Conservation (phyloP, 192 early-diverging fungal species). For the Backusella mclennaniae region DNA sequence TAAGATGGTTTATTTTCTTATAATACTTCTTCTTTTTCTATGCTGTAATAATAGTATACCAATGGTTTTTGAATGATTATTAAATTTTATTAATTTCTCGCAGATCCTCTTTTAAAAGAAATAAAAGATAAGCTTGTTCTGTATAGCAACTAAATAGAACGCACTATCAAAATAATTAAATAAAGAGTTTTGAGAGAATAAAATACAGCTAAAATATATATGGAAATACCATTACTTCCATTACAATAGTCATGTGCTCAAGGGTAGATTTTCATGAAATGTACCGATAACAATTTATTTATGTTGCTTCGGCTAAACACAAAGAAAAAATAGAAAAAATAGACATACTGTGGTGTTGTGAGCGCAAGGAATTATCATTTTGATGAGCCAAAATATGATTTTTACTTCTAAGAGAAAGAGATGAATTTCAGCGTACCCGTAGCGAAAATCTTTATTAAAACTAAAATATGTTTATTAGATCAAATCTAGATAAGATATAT, state of each 20-base stretch:
- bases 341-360: background rate
- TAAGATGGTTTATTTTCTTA: background rate
- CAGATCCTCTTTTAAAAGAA: background rate
- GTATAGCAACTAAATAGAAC: background rate
- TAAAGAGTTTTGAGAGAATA: background rate
- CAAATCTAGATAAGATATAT: background rate
- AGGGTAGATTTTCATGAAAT: background rate
- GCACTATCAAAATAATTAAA: background rate
- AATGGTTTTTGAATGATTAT: background rate
- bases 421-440: background rate
- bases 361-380: background rate
- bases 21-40: background rate
- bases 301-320: background rate
- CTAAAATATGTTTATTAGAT: background rate
- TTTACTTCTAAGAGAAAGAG: background rate
- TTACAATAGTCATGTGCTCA: background rate
- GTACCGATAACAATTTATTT: background rate
- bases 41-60: background rate
- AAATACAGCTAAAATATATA: background rate
- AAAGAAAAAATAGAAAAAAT: background rate
- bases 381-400: background rate
- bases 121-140: background rate
- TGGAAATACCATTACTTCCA: background rate
- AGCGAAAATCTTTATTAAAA: background rate
- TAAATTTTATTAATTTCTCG: too few species aligned